Conservation (phyloP, 2,329 filamentous ascomycete genomes). For the Amylocarpus encephaloides region DNA sequence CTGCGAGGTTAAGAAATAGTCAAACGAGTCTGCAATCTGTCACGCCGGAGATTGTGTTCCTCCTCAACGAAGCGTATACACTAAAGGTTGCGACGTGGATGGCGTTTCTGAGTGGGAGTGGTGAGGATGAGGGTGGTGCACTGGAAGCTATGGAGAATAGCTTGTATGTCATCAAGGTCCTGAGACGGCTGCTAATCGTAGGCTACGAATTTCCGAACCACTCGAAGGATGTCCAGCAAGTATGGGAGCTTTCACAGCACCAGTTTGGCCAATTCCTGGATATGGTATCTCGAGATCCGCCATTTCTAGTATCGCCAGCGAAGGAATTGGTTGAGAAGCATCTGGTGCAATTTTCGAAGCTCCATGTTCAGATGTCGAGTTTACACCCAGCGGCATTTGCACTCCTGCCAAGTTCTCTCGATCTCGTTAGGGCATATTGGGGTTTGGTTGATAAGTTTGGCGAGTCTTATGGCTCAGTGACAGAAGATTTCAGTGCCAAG, state of each 20-base stretch:
- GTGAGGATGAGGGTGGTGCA: constrained; percentile 51
- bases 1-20: constrained; percentile 67
- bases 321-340: constrained; percentile 73
- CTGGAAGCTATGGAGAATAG: constrained; percentile 68
- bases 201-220: constrained; percentile 81
- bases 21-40: constrained; percentile 71
- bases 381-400: constrained; percentile 77
- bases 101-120: constrained; percentile 49
- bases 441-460: constrained; percentile 70
- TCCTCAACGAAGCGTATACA: constrained; percentile 73
- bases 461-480: constrained; percentile 53
- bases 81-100: constrained; percentile 67
- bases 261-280: constrained; percentile 73
- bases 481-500: constrained; percentile 38
- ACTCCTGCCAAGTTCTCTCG: constrained; percentile 70
- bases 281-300: constrained; percentile 52
- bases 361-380: constrained; percentile 81
- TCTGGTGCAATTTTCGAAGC: constrained; percentile 80
- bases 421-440: constrained; percentile 81
- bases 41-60: constrained; percentile 76
- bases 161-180: constrained; percentile 68
- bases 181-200: constrained; percentile 70
- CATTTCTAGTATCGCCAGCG: constrained; percentile 44
- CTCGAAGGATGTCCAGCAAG: constrained; percentile 66
- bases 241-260: constrained; percentile 73